Base-by-base conservation (phyloP, 352 stramenopile genomes). In the Pythium plurisporium region DNA sequence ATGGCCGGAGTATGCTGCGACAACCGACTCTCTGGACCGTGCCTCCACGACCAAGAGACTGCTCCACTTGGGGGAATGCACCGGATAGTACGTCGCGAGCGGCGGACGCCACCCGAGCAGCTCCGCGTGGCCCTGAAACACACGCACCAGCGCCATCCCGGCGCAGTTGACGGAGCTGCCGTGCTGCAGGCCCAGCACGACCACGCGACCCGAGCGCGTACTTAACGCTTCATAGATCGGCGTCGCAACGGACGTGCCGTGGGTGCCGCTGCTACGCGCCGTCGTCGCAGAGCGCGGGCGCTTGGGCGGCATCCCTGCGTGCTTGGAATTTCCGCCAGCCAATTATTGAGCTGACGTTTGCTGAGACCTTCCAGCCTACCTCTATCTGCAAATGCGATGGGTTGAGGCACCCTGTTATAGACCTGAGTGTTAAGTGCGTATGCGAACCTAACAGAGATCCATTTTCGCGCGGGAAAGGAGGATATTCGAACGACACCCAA, bases 21-120 rank as follows among this genome's bases (percentile, higher is more conserved):
- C 42, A 33, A 15, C 54, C 38, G 55, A 58, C 30, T 56, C 74
- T 25, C 62, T 79, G 30, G 53, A 67, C 23, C 51, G 40, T 15
- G 53, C 72, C 14, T 69, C 19, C n/a, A 95, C 74, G 37, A 86
- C 76, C 23, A 92, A 51, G 20, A 93, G 34, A 31, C 72, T 88
- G 57, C 66, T 89, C 85, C 85, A 95, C 54, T 89, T 89, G 40
- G 85, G 85, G 54, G 85, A 93, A 55, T 88, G 77, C 33, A 95
- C 60, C 22, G 84, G 74, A 62, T 81, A 92, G 69, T 95, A 95
- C 26, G 79, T 76, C 27, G 81, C 82, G 17, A 80, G 54, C 23
- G 76, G 67, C n/a, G 78, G 80, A 17, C 62, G 72, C 57, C 84
- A 95, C 48, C 85, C 85, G 51, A 89, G 59, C 40, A 91, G 67